phyloP scores from a whole-genome alignment of 225 moss, liverwort and hornwort genomes.

The Neckera pumila region DNA sequence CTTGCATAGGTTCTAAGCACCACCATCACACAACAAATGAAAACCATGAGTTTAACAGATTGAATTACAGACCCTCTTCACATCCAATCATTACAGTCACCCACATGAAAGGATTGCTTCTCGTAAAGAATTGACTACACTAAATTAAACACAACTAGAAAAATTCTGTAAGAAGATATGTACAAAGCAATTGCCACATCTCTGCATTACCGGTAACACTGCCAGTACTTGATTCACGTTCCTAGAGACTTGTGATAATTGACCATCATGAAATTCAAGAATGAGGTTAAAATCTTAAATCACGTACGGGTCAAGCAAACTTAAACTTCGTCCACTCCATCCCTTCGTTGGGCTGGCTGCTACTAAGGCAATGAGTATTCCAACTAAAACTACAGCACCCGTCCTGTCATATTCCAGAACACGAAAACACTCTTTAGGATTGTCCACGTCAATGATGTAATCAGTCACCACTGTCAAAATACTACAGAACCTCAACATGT shows the following conservation, averaged over 20 bases:
- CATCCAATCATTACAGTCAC: background rate
- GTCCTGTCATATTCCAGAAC: constrained; percentile 23
- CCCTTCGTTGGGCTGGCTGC: constrained; percentile 97
- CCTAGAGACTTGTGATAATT: background rate
- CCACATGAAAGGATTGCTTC: background rate
- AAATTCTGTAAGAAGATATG: background rate
- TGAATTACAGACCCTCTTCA: background rate
- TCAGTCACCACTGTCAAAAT: background rate
- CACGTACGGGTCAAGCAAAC: constrained; percentile 96
- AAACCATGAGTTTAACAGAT: background rate
- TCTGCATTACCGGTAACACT: background rate
- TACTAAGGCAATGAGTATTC: constrained; percentile 76
- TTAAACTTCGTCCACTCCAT: constrained; percentile 99
- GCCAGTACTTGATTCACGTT: background rate
- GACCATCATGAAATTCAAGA: background rate
- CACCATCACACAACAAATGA: background rate
- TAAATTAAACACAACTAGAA: background rate
- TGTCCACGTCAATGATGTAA: background rate
- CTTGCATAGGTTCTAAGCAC: constrained; percentile 87
- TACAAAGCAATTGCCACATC: background rate
- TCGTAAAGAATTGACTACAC: background rate
- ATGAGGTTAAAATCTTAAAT: background rate
- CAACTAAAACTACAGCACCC: constrained; percentile 55
- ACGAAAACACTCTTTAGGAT: background rate
- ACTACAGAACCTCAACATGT: background rate